Base-by-base conservation (phyloP, 1,284 basidiomycete species). In the Anthracocystis walkeri region DNA sequence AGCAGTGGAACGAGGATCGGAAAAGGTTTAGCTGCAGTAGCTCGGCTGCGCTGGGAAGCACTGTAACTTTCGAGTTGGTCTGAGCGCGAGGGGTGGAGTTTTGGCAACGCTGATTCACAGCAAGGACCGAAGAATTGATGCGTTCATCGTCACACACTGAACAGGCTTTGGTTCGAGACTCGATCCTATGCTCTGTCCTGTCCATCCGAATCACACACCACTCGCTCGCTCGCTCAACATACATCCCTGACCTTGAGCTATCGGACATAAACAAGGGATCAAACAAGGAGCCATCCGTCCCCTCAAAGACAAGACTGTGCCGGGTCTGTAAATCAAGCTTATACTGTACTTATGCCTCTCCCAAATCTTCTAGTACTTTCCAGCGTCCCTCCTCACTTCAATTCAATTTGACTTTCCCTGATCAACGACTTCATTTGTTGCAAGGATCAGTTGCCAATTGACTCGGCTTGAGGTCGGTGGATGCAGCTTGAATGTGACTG, bases 71-170 rank as follows among this genome's bases (percentile, higher is more conserved):
- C 48, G 20, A 31, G 42, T 6, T 57, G 55, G 55, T 27, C 45
- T 48, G 45, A 57, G 55, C 55, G 55, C 23, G 21, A 2, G 11
- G 31, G 18, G 29, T 49, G 29, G 48, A 20, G 12, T 50, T 10
- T 10, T 33, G 16, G 4, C 18, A 11, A 18, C 25, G 53, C 53
- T 54, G 53, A 54, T 44, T 54, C 53, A 54, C 40, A 31, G 27
- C 12, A 27, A n/a, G 21, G 18, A 38, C 11, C 11, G 35, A 38
- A 38, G 14, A 38, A 16, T 38, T 38, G 38, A 53, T 53, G 51
- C 51, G 51, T 16, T 6, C 38, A 14, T 53, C 51, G 38, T 53
- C 51, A 53, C 51, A 49, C 14, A 18, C 48, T 48, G n/a, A 2
- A 31, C 29, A 48, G 16, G 27, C 46, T n/a, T 46, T 3, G 4